phyloP scores from a whole-genome alignment of 2,329 filamentous ascomycete species.

The Calonectria hawksworthii region DNA sequence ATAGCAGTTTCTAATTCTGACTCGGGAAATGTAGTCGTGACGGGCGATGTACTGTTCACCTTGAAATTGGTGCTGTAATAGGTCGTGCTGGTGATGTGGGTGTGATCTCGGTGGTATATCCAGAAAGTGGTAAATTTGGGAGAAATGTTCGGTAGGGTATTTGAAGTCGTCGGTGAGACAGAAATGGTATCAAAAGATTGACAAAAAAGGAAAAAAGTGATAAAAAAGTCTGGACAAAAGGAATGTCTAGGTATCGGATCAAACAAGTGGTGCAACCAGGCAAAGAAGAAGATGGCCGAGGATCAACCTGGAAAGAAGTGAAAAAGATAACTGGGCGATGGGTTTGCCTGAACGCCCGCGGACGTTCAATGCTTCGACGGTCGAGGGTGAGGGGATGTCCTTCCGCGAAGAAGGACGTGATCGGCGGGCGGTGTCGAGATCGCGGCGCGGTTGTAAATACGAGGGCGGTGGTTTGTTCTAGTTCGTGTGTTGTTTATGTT shows the following conservation, averaged over 20 bases:
- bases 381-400: constrained; percentile 19
- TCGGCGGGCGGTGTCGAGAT: background rate
- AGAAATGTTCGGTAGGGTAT: background rate
- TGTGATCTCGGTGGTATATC: constrained; percentile 19
- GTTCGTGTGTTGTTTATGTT: constrained; percentile 24
- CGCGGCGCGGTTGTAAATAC: background rate
- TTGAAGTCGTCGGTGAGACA: constrained; percentile 11
- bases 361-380: constrained; percentile 44
- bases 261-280: constrained; percentile 48
- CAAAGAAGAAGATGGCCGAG: constrained; percentile 61
- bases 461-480: background rate
- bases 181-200: constrained; percentile 41
- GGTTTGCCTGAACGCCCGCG: constrained; percentile 41
- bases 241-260: constrained; percentile 38
- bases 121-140: constrained; percentile 1
- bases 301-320: constrained; percentile 66
- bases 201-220: background rate
- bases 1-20: constrained; percentile 34
- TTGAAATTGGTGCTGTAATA: background rate
- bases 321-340: constrained; percentile 41
- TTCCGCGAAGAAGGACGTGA: constrained; percentile 2
- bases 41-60: background rate
- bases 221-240: constrained; percentile 17
- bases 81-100: background rate
- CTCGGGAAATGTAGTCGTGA: constrained; percentile 40